These are phyloP conservation scores for Salvia splendens DNA, from an alignment of 257 asterid genomes.

Conservation along the genomic window DNA sequence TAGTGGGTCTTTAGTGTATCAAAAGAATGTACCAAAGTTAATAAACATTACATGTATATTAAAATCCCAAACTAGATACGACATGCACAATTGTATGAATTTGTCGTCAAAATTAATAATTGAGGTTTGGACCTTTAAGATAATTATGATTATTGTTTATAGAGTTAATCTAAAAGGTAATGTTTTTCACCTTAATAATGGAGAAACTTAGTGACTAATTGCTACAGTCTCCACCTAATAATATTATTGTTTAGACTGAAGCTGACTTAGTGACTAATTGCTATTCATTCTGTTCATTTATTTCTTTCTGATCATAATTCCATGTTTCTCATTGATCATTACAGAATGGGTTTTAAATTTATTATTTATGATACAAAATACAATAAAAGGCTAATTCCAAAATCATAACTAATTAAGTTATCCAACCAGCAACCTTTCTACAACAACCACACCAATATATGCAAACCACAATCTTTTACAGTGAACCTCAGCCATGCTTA, in stretches of 20 bases:
- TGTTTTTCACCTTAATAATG: neutral
- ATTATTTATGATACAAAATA: neutral
- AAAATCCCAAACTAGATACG: neutral
- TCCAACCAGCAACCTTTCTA: neutral
- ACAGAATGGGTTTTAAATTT: neutral
- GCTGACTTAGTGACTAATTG: no score
- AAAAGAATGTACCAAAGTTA: neutral
- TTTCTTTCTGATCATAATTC: neutral
- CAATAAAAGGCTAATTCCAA: neutral
- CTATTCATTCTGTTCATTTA: no score
- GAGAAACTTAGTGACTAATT: no score
- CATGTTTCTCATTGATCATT: neutral
- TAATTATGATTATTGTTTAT: conserved; percentile 4
- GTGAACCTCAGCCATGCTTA: neutral
- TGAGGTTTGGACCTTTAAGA: neutral
- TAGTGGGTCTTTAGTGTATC: neutral
- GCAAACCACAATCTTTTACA: conserved; percentile 11
- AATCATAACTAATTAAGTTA: neutral
- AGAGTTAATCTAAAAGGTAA: neutral
- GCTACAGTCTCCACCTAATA: neutral
- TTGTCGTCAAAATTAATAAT: neutral
- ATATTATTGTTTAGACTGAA: neutral
- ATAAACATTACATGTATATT: neutral
- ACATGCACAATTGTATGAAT: neutral
- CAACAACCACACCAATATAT: conserved; percentile 2